These are phyloP conservation scores for Fusarium bactridioides DNA, from an alignment of 2,329 filamentous ascomycete genomes.

Conservation along the genomic window DNA sequence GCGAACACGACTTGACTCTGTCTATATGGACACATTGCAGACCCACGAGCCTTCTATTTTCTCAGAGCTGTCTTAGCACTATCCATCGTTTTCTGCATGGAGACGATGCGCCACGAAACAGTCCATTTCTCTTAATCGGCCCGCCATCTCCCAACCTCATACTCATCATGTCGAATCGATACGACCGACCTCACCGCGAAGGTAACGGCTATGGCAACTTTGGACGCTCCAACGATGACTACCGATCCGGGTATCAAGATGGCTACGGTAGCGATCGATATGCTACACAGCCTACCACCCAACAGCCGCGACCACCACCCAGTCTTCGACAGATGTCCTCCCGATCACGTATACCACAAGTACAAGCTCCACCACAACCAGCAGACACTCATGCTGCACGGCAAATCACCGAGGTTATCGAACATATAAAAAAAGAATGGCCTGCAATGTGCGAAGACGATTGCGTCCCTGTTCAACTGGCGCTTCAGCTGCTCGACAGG, in stretches of 20 bases:
- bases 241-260: conserved; percentile 49
- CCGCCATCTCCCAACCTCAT: conserved; percentile 9
- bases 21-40: neutral
- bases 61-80: neutral
- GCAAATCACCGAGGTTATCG: conserved; percentile 71
- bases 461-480: conserved; percentile 91
- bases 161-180: conserved; percentile 60
- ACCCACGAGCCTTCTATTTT: neutral
- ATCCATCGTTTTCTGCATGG: neutral
- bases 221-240: conserved; percentile 54
- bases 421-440: conserved; percentile 89
- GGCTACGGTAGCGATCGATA: conserved; percentile 55
- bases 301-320: conserved; percentile 42
- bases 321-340: conserved; percentile 48
- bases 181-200: conserved; percentile 52
- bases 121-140: conserved; percentile 23
- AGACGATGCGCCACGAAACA: conserved; percentile 37
- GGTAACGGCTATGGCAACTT: conserved; percentile 57
- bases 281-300: conserved; percentile 45
- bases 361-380: conserved; percentile 1
- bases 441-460: conserved; percentile 87
- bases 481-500: conserved; percentile 91
- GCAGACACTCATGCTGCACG: conserved; percentile 60
- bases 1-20: neutral
- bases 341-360: conserved; percentile 45